These are phyloP conservation scores for Vitis amurensis DNA, from an alignment of 164 flowering plant genomes.

Conservation along the genomic window DNA sequence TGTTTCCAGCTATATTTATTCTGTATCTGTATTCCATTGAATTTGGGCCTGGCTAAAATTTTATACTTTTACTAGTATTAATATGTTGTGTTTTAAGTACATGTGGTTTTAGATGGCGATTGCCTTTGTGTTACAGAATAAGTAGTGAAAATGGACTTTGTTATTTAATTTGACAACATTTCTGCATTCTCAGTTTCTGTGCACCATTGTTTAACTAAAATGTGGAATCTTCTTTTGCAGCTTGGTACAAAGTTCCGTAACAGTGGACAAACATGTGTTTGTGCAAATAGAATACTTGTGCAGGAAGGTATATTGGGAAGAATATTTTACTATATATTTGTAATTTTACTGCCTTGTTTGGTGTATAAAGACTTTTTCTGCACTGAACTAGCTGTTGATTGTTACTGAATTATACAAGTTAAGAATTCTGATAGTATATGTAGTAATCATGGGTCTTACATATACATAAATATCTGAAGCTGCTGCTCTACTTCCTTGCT, in stretches of 20 bases:
- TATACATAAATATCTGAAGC: no score
- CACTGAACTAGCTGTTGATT: not conserved
- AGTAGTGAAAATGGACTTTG: not conserved
- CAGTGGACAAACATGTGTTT: constrained; percentile 97
- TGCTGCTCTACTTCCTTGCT: no score
- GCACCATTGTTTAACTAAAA: constrained; percentile 3
- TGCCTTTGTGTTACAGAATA: no score
- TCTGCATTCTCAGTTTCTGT: not conserved
- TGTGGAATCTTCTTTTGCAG: constrained; percentile 43
- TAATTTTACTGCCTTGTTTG: not conserved
- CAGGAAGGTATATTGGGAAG: constrained; percentile 75
- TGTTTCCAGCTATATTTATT: not conserved
- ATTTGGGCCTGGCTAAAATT: not conserved
- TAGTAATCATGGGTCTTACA: no score
- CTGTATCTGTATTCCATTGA: not conserved
- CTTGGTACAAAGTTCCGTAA: constrained; percentile 93
- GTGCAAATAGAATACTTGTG: constrained; percentile 89
- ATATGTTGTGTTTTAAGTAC: no score
- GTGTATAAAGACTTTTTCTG: not conserved
- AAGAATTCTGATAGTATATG: no score
- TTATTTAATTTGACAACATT: not conserved
- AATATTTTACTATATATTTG: not conserved
- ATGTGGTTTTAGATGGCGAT: no score
- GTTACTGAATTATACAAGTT: not conserved
- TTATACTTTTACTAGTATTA: no score